Evolutionary conservation across 306 rosid genomes (phyloP), one percentile per base, ranked within the genome.

Genomic region (Cicer pinnatifidum): DNA sequence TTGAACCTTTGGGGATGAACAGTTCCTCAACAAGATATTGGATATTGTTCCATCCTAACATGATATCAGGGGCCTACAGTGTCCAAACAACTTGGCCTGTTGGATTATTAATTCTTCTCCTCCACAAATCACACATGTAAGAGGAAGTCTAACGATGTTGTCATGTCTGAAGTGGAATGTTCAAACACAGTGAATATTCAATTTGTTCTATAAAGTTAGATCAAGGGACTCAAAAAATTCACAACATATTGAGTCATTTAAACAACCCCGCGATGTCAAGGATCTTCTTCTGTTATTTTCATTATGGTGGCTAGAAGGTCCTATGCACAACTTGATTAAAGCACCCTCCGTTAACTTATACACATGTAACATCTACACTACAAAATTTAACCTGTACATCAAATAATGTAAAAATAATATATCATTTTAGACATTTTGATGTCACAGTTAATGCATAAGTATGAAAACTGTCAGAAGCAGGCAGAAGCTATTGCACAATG

Each of bases 401-500:
- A 48, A 59, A 69, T 8, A 62, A 73, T 56, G 28, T 52, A 53
- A 52, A 63, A 53, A 33, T 73, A 43, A 13, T 37, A n/a, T 3
- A 62, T 12, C 67, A 37, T 61, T 61, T 9, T 11, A 28, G 5
- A 58, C 9, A 6, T 33, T 33, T 33, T 6, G 11, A 50, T 15
- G 28, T 41, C 56, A 20, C 7, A 5, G 43, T 12, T 2, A 50
- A 46, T 46, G 48, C 48, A 46, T n/a, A 15, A 45, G n/a, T 39
- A 74, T 17, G 41, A 12, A 38, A 19, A 41, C 6, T 5, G 51
- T 11, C 52, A 28, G 7, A 9, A 71, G 52, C 37, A 46, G 45
- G 73, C 47, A 56, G 76, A 40, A 75, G 33, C 45, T 67, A 23
- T 12, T 35, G 76, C 46, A 76, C 17, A 65, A 57, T 4, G 12